These are phyloP conservation scores for Salvia miltiorrhiza DNA, from an alignment of 257 asterid species.

Conservation along the genomic window DNA sequence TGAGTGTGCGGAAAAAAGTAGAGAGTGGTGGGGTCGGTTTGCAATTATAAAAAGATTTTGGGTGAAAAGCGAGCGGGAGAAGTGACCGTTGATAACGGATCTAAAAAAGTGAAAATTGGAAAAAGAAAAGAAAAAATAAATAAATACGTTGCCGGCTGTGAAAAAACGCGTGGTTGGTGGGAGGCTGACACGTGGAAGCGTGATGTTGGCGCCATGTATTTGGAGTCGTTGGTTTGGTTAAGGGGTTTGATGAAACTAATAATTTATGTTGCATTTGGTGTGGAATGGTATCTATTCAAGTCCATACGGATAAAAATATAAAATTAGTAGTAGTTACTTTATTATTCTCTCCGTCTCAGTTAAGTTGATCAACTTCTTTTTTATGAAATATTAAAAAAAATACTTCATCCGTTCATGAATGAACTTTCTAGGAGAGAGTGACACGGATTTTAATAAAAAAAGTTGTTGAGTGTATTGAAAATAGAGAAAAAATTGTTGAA, in stretches of 20 bases:
- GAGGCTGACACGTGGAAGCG: constrained; percentile 24
- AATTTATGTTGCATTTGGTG: neutral
- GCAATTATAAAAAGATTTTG: neutral
- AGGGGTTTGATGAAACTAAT: neutral
- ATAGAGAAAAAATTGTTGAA: too few species aligned
- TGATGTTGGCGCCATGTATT: constrained; percentile 7
- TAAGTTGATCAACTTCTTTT: too few species aligned
- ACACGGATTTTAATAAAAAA: too few species aligned
- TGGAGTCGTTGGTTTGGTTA: neutral
- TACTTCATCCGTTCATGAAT: too few species aligned
- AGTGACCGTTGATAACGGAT: constrained; percentile 47
- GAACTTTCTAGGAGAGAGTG: too few species aligned
- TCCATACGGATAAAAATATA: too few species aligned
- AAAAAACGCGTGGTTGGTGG: constrained; percentile 30
- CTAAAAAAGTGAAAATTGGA: neutral
- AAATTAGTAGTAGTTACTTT: too few species aligned
- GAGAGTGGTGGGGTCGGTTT: constrained; percentile 23
- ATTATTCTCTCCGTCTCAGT: too few species aligned
- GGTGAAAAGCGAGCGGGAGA: neutral
- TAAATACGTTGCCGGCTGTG: constrained; percentile 24
- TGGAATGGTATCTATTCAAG: neutral
- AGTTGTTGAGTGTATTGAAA: too few species aligned
- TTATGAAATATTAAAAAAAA: too few species aligned
- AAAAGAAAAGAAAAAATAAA: neutral
- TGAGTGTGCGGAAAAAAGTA: constrained; percentile 3